Percentiles rank a stretch among this genome's conserved stretches.
Conservation (phyloP, 31 red algal species). For the Asparagopsis taxiformis region DNA sequence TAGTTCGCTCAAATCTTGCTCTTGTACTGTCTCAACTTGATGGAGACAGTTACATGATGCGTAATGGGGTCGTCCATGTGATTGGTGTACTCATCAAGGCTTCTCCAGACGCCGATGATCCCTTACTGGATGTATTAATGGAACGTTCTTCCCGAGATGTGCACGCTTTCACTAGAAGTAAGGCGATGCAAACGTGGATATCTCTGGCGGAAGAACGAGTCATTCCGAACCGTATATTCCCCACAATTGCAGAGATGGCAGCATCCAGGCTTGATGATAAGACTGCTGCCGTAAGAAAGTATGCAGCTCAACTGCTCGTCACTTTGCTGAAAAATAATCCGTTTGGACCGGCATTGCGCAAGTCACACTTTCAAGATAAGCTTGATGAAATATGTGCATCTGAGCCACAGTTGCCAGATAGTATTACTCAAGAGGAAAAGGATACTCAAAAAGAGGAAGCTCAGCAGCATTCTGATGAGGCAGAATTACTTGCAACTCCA, state of each 20-base stretch:
- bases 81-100: slow-evolving; percentile 49
- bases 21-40: slow-evolving; percentile 68
- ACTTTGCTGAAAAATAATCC: slow-evolving; percentile 70
- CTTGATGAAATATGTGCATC: slow-evolving; percentile 19
- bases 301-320: slow-evolving; percentile 60
- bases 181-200: slow-evolving; percentile 80
- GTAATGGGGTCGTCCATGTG: slow-evolving; percentile 79
- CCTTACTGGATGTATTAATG: slow-evolving; percentile 69
- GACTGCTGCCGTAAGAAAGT: slow-evolving; percentile 72
- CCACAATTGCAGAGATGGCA: slow-evolving; percentile 47
- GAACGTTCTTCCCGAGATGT: slow-evolving; percentile 58
- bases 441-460: slow-evolving; percentile 12
- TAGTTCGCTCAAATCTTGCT: slow-evolving; percentile 42
- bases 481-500: not conserved
- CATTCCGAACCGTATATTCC: slow-evolving; percentile 60
- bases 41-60: slow-evolving; percentile 76
- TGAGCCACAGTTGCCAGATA: too few relatives aligned
- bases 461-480: not conserved
- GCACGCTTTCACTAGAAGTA: slow-evolving; percentile 70
- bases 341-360: slow-evolving; percentile 59
- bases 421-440: slow-evolving; percentile 10
- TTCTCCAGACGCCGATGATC: slow-evolving; percentile 46
- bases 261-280: slow-evolving; percentile 74
- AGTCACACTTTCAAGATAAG: slow-evolving; percentile 45
- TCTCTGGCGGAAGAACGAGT: slow-evolving; percentile 26